Evolutionary conservation across 176 grass and related monocot species (phyloP), one percentile per base, ranked within the genome.

Genomic region (bread wheat (Triticum aestivum)): DNA sequence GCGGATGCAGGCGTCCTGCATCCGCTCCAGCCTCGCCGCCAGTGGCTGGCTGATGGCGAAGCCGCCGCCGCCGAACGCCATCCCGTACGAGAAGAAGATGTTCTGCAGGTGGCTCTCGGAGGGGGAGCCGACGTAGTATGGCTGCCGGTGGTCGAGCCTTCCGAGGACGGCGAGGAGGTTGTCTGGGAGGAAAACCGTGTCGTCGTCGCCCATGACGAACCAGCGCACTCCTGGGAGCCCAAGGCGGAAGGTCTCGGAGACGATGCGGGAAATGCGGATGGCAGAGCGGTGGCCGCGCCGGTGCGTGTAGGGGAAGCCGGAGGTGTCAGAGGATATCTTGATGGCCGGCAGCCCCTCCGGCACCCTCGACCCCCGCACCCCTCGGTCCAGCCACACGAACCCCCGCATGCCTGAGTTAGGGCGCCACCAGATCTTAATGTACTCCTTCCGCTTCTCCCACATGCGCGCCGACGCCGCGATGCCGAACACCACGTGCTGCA

Each of bases 141-240:
- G 90, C 85, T 90, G 88, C 30, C 88, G 90, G 69, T 95, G 88
- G n/a, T 95, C 93, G 63, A 95, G 87, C 35, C 79, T 83, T 26
- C 68, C 63, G 20, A 95, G 93, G 12, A 91, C 80, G 27, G 62
- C 80, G 26, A 92, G 62, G 41, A 95, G 90, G 75, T 95, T 95
- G 73, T 92, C 90, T 0, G 93, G 78, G 47, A 95, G 12, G 82
- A 95, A 95, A 52, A 92, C 83, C 17, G 93, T 95, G 70, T 95
- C 93, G n/a, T 95, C 93, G 38, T 95, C 93, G 35, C 93, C 93
- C 93, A 95, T 95, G 23, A 95, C 90, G 69, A 73, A 95, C 93
- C 93, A 95, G 5, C 90, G 88, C 56, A 95, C 90, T 2, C 69
- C 78, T 2, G 88, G 75, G 20, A 95, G 93, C 6, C 79, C 80